Conservation (phyloP, 192 early-diverging fungal species). For the Podila horticola region DNA sequence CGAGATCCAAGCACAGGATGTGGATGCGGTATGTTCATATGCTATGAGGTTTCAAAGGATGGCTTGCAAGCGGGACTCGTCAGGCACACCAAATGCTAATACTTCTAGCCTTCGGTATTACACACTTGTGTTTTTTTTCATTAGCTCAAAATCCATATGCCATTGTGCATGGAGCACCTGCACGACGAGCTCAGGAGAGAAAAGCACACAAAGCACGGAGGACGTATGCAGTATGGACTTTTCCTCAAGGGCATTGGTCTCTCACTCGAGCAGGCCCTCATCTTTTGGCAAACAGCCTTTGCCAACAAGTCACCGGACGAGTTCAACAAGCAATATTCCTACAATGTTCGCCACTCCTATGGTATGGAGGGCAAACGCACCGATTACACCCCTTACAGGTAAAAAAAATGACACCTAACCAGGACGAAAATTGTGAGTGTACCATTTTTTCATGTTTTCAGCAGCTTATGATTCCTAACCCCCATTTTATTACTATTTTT, state of each 20-base stretch:
- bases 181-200: conserved; percentile 75
- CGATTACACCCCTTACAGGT: conserved; percentile 81
- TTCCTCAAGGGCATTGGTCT: conserved; percentile 97
- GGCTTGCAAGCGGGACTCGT: too few relatives aligned
- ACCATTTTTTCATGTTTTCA: too few relatives aligned
- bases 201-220: conserved; percentile 87
- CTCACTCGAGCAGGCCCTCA: conserved; percentile 86
- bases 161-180: conserved; percentile 92
- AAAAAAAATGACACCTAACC: not conserved
- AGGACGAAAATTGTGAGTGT: too few relatives aligned
- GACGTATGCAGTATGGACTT: conserved; percentile 90
- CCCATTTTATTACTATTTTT: not conserved
- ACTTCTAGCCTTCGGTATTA: too few relatives aligned
- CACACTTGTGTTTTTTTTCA: too few relatives aligned
- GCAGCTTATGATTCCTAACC: too few relatives aligned
- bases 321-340: conserved; percentile 94
- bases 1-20: conserved; percentile 69
- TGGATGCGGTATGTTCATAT: conserved; percentile 63
- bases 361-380: conserved; percentile 91
- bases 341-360: conserved; percentile 97
- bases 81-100: too few relatives aligned
- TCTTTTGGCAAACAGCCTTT: conserved; percentile 93
- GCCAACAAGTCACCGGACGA: conserved; percentile 82
- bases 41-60: not conserved
- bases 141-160: conserved; percentile 79